Base-by-base conservation (phyloP, 2,329 filamentous ascomycete genomes). In the Tolypocladium sp. region DNA sequence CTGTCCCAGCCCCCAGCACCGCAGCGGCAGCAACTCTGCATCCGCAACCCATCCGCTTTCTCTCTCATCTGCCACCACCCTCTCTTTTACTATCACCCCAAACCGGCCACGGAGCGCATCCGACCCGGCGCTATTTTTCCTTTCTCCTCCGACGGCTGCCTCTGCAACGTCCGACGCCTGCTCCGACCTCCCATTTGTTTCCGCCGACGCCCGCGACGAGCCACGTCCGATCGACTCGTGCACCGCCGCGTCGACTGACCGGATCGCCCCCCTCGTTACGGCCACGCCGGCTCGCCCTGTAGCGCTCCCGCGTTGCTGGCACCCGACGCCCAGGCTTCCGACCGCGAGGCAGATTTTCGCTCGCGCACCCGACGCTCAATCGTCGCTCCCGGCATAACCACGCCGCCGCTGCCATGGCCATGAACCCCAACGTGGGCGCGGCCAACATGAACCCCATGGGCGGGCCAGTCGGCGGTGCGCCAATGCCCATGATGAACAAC, bases 361-460 rank as follows among this genome's bases (percentile, higher is more conserved):
- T 56, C 68, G 69, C 69, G 66, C 66, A 65, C 64, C 58, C 60
- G 64, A 67, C 70, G 65, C 52, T 56, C 44, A 46, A 53, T 64
- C 63, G 63, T 63, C 65, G 61, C 60, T 7, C 62, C 60, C 62
- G 56, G 58, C 61, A 61, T 58, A 62, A 60, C 62, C 60, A 57
- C 57, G 37, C 58, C 54, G 44, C 58, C 57, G 57, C 59, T 61
- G 64, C 60, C 61, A 70, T 68, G 66, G 67, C 70, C 67, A 84
- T 85, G 82, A 87, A 83, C 78, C 78, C 74, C 72, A 87, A 83
- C 77, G 70, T 76, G 51, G 74, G 83, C 69, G 89, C 91, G 86
- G 82, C 81, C 69, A 82, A 79, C 70, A 90, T 91, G 84, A 84
- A 81, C 70, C 79, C 82, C 71, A 85, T 88, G 82, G 86, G 85